Conservation (phyloP, 2,329 filamentous ascomycete species). For the Xylaria polymorpha region DNA sequence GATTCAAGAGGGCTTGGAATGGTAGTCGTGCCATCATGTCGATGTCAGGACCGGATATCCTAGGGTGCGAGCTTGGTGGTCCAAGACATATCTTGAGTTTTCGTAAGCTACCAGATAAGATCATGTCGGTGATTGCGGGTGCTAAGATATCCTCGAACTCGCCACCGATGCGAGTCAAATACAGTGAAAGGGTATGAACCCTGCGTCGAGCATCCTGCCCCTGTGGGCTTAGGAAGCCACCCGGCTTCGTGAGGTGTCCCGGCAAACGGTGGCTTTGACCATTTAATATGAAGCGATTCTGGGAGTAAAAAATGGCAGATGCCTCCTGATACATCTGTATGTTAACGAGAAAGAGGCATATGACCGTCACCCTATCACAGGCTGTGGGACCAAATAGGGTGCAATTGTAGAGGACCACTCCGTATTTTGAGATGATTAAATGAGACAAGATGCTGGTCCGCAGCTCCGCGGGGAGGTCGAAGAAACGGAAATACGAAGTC, state of each 20-base stretch:
- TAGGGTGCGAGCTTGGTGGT: slow-evolving; percentile 40
- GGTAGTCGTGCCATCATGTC: slow-evolving; percentile 43
- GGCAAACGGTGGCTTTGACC: slow-evolving; percentile 47
- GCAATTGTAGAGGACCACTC: slow-evolving; percentile 42
- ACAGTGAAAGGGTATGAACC: slow-evolving; percentile 45
- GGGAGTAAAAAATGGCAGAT: slow-evolving; percentile 48
- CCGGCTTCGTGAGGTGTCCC: slow-evolving; percentile 43
- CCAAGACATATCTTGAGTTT: slow-evolving; percentile 44
- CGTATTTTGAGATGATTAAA: slow-evolving; percentile 44
- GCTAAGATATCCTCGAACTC: slow-evolving; percentile 47
- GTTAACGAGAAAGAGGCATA: slow-evolving; percentile 47
- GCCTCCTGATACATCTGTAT: slow-evolving; percentile 51
- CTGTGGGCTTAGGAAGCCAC: slow-evolving; percentile 48
- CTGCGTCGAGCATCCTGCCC: slow-evolving; percentile 46
- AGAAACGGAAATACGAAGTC: slow-evolving; percentile 44
- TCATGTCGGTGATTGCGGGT: slow-evolving; percentile 49
- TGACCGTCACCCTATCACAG: slow-evolving; percentile 26
- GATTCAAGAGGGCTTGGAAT: slow-evolving; percentile 53
- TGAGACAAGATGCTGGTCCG: slow-evolving; percentile 44
- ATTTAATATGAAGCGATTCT: slow-evolving; percentile 48
- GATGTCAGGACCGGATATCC: slow-evolving; percentile 33
- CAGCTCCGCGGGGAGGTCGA: slow-evolving; percentile 49
- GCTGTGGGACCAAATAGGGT: slow-evolving; percentile 40
- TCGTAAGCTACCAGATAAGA: slow-evolving; percentile 46
- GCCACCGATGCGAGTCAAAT: slow-evolving; percentile 47